These are phyloP conservation scores for Neostapfia colusana DNA, from an alignment of 176 grass and related monocot genomes.

Conservation along the genomic window DNA sequence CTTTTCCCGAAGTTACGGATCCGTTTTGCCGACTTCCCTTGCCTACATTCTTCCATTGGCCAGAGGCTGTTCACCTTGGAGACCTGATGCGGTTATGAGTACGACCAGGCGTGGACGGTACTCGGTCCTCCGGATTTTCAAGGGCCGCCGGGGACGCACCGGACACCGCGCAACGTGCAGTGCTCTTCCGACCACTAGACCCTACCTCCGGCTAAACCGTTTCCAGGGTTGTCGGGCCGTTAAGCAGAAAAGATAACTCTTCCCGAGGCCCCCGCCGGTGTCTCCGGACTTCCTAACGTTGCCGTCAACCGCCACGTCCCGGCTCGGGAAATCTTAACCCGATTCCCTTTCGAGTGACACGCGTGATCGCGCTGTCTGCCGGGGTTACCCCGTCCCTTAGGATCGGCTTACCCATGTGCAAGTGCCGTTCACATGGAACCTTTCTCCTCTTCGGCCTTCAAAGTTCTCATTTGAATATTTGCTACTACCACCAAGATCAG, in stretches of 20 bases:
- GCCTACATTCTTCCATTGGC: no score
- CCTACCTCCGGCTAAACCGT: no score
- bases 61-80: no score
- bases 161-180: no score
- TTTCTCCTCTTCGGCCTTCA: constrained; percentile 83
- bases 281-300: constrained; percentile 70
- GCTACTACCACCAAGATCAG: constrained; percentile 73
- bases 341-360: constrained; percentile 51
- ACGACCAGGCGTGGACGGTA: no score
- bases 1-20: no score
- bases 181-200: no score
- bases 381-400: constrained; percentile 33
- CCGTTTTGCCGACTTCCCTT: no score
- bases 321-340: constrained; percentile 60
- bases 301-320: constrained; percentile 62
- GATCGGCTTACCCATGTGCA: constrained; percentile 67
- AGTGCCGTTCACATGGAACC: constrained; percentile 82
- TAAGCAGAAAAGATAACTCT: constrained; percentile 91
- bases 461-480: constrained; percentile 84
- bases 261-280: constrained; percentile 63
- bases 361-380: constrained; percentile 3
- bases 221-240: no score
- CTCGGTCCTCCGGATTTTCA: no score
- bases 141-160: no score
- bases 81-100: no score